Conservation (phyloP, 2,329 filamentous ascomycete genomes). For the Apiospora marii region DNA sequence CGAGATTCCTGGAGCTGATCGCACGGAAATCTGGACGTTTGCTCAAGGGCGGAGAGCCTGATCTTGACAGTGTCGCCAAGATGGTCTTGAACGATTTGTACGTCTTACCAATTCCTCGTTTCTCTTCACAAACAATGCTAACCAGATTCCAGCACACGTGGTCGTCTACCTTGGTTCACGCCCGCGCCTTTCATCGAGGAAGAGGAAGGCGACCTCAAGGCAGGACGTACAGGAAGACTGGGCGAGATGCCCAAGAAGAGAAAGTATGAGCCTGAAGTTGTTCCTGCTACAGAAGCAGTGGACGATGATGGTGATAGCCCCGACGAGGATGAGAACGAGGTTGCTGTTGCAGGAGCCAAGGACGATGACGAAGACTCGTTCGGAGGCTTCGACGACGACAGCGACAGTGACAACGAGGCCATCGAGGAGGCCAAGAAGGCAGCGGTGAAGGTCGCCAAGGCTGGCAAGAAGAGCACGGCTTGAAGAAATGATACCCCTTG, state of each 20-base stretch:
- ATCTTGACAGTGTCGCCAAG: constrained; percentile 93
- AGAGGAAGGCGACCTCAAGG: constrained; percentile 60
- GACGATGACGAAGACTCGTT: constrained; percentile 50
- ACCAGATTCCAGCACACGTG: constrained; percentile 65
- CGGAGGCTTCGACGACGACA: constrained; percentile 56
- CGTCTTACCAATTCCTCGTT: not conserved
- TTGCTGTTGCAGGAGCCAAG: constrained; percentile 40
- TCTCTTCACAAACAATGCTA: not conserved
- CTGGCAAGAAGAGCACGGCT: constrained; percentile 38
- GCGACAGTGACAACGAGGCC: constrained; percentile 37
- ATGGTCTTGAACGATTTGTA: constrained; percentile 94
- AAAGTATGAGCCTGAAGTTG: constrained; percentile 62
- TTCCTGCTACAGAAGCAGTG: constrained; percentile 45
- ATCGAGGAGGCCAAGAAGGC: constrained; percentile 43
- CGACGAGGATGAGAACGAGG: constrained; percentile 40
- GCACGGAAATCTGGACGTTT: constrained; percentile 88
- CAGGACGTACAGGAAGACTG: constrained; percentile 77
- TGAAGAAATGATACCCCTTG: constrained; percentile 56
- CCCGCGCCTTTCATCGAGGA: constrained; percentile 70
- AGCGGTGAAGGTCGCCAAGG: constrained; percentile 48
- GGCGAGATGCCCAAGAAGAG: constrained; percentile 91
- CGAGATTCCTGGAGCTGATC: constrained; percentile 85
- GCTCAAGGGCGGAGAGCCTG: constrained; percentile 91
- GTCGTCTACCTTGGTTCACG: constrained; percentile 96
- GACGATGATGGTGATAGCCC: constrained; percentile 40